phyloP scores from a whole-genome alignment of 2,329 filamentous ascomycete species.

The Calycina herbarum region DNA sequence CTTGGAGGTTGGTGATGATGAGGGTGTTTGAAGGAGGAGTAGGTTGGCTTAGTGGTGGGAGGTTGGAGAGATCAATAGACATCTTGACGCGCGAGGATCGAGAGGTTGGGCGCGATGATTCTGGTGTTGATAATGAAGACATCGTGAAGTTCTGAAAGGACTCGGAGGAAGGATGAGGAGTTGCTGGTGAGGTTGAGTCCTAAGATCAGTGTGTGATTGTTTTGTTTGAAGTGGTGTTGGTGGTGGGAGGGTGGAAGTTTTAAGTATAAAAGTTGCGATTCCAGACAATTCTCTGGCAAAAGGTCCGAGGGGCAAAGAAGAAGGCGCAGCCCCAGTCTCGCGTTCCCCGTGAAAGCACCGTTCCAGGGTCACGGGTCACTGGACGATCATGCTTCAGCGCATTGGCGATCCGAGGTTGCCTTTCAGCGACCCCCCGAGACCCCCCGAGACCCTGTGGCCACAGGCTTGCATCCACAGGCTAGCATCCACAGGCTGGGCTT shows the following conservation, averaged over 20 bases:
- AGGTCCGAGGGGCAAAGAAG: neutral
- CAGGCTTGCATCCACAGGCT: too few relatives aligned
- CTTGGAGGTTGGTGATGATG: slow-evolving; percentile 77
- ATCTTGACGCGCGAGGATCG: slow-evolving; percentile 45
- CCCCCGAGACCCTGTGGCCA: too few relatives aligned
- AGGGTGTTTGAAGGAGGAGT: slow-evolving; percentile 80
- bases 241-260: neutral
- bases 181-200: slow-evolving; percentile 4
- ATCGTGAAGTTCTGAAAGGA: slow-evolving; percentile 15
- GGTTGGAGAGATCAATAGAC: slow-evolving; percentile 70
- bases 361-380: too few relatives aligned
- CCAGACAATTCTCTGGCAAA: neutral
- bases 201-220: neutral
- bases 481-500: too few relatives aligned
- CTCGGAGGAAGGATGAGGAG: slow-evolving; percentile 9
- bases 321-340: neutral
- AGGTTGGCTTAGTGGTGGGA: slow-evolving; percentile 70
- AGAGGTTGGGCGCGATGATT: slow-evolving; percentile 30
- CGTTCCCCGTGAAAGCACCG: neutral
- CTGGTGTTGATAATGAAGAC: slow-evolving; percentile 29
- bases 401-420: too few relatives aligned
- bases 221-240: neutral
- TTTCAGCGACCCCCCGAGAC: too few relatives aligned
- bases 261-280: neutral
- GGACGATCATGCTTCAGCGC: too few relatives aligned